Base-by-base conservation (phyloP, 371 early-diverging fungal genomes). In the Mortierella sp. region DNA sequence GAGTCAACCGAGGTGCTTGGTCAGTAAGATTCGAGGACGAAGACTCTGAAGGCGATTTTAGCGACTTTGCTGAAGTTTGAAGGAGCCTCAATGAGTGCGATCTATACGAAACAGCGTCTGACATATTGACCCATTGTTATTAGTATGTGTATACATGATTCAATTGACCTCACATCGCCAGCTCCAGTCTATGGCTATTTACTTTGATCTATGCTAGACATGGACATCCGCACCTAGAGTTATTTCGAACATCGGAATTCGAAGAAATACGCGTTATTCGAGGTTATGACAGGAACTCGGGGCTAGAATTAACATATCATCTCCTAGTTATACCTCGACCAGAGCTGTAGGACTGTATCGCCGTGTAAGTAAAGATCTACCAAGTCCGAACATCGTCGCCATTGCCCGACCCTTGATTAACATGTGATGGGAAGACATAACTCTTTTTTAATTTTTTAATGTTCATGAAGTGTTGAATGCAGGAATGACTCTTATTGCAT, bases 1-100 rank as follows among this genome's bases (percentile, higher is more conserved):
- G 97, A 0, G 96, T 94, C 41, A 96, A 83, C 32, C 70, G 77
- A 15, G 84, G 79, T 28, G 36, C 21, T 38, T 55, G 32, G 0
- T 58, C 50, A 28, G 21, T 40, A 7, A 53, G 16, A 21, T 11
- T 38, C 15, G 45, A 10, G 21, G 70, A 13, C 15, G 67, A 36
- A 1, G 45, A 10, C 32, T 40, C 16, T 50, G 45, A 11, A 15
- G 16, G 45, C 11, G 45, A 45, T 15, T 16, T 45, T 15, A 45
- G 16, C 15, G 45, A 16, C 16, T 45, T 45, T 16, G 60, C 19
- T 15, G 65, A 45, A 15, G 55, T 16, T 16, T 9, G 47, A 58
- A 22, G n/a, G 38, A 21, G 32, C 13, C 55, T 55, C 15, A 28
- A 6, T 55, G 55, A 7, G 11, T 55, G 50, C 16, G 50, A 50